These are phyloP conservation scores for Sporisorium iseilematis-ciliati DNA, from an alignment of 1,284 basidiomycete genomes.

Conservation along the genomic window DNA sequence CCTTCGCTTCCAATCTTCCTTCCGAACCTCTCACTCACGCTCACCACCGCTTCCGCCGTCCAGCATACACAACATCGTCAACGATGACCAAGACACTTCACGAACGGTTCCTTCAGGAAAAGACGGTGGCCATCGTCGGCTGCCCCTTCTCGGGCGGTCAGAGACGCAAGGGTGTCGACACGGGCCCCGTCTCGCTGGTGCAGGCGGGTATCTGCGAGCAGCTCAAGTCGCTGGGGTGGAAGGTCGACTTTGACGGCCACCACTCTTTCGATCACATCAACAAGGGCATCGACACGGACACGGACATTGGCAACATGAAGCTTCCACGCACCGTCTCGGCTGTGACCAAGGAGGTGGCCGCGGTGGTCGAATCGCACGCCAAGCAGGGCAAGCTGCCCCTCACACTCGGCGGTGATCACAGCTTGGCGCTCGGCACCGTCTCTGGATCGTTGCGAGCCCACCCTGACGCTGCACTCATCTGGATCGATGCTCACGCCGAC, in stretches of 20 bases:
- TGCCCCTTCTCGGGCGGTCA: constrained; percentile 67
- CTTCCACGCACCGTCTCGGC: constrained; percentile 69
- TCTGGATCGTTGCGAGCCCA: constrained; percentile 71
- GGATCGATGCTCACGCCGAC: constrained; percentile 81
- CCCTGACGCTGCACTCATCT: constrained; percentile 83
- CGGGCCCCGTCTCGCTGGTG: constrained; percentile 63
- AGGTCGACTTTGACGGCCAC: constrained; percentile 87
- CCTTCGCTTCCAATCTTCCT: not conserved
- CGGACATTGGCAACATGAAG: constrained; percentile 63
- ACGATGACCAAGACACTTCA: constrained; percentile 42
- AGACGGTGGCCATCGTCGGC: constrained; percentile 62
- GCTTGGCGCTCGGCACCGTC: constrained; percentile 75
- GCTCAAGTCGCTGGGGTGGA: constrained; percentile 80
- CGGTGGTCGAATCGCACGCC: constrained; percentile 80
- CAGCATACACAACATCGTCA: not conserved
- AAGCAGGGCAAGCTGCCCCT: constrained; percentile 84
- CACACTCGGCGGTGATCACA: constrained; percentile 97
- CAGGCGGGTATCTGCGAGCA: constrained; percentile 61
- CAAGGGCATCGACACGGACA: constrained; percentile 59
- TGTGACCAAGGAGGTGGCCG: constrained; percentile 85
- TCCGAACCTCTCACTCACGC: not conserved
- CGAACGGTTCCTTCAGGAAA: constrained; percentile 52
- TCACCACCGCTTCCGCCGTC: not conserved
- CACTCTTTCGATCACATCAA: constrained; percentile 86
- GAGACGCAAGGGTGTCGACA: constrained; percentile 65